Conservation (phyloP, 1,284 basidiomycete genomes). For the Sphaerobolus stellatus region DNA sequence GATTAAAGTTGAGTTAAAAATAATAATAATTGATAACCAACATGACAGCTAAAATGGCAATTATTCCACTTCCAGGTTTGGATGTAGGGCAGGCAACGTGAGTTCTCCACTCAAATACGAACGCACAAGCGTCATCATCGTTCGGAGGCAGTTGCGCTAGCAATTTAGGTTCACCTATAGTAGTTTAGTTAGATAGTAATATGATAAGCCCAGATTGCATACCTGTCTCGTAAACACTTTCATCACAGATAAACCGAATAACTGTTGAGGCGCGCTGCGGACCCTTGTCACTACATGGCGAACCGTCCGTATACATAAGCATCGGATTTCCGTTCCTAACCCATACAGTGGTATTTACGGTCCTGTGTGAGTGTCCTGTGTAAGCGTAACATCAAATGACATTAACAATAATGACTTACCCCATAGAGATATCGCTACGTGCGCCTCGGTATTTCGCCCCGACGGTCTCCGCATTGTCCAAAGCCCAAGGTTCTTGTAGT, state of each 20-base stretch:
- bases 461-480: conserved; percentile 53
- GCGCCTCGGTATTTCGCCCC: conserved; percentile 60
- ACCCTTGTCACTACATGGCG: conserved; percentile 50
- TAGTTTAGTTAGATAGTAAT: not conserved
- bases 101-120: conserved; percentile 71
- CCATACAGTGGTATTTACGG: conserved; percentile 58
- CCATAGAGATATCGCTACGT: conserved; percentile 70
- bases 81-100: conserved; percentile 68
- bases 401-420: conserved; percentile 44
- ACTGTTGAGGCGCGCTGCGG: conserved; percentile 55
- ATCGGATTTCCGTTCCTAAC: conserved; percentile 47
- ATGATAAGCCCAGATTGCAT: conserved; percentile 8
- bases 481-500: conserved; percentile 54
- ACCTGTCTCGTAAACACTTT: conserved; percentile 50
- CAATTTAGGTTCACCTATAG: conserved; percentile 51
- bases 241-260: conserved; percentile 70
- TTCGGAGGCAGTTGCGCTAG: conserved; percentile 60
- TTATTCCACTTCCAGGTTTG: conserved; percentile 45
- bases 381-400: not conserved
- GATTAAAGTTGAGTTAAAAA: conserved; percentile 1
- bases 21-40: conserved; percentile 47
- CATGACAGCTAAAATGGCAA: conserved; percentile 53
- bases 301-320: conserved; percentile 58
- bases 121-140: conserved; percentile 64
- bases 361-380: conserved; percentile 34